Conservation (phyloP, 208 protist genomes). For the Leishmania gerbilli region DNA sequence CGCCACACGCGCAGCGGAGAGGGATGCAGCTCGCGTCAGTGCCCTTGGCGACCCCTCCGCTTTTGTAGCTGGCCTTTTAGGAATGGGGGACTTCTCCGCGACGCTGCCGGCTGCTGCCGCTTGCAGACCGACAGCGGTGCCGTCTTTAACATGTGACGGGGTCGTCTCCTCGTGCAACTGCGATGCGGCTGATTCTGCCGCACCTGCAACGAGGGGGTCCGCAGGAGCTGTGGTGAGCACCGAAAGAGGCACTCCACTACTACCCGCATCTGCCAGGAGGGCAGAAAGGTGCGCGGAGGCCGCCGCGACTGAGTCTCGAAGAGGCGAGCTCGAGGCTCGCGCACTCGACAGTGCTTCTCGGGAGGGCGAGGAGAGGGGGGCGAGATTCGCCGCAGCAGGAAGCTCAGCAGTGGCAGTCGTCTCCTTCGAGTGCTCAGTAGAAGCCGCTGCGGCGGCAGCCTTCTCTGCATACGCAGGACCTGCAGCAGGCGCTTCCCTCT, state of each 20-base stretch:
- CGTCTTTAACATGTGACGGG: background rate
- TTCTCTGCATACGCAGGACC: conserved; percentile 2
- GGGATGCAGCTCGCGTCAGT: background rate
- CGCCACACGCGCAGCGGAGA: background rate
- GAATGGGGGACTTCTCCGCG: background rate
- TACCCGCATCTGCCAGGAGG: background rate
- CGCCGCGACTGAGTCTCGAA: background rate
- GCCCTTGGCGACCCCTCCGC: background rate
- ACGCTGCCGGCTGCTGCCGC: background rate
- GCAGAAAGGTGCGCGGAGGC: background rate
- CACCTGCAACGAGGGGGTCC: background rate
- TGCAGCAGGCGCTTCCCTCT: background rate
- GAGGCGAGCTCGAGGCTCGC: background rate
- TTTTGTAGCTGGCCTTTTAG: background rate
- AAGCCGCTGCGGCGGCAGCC: background rate
- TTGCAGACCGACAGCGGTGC: background rate
- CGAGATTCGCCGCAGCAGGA: background rate
- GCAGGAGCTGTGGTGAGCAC: background rate
- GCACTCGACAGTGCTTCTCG: background rate
- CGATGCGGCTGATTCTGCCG: background rate
- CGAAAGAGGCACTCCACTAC: no score
- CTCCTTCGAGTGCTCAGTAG: background rate
- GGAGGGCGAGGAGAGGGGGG: background rate
- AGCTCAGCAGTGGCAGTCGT: background rate
- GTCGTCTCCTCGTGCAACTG: background rate